Conservation (phyloP, 2,329 filamentous ascomycete species). For the Cordyceps farinosa region DNA sequence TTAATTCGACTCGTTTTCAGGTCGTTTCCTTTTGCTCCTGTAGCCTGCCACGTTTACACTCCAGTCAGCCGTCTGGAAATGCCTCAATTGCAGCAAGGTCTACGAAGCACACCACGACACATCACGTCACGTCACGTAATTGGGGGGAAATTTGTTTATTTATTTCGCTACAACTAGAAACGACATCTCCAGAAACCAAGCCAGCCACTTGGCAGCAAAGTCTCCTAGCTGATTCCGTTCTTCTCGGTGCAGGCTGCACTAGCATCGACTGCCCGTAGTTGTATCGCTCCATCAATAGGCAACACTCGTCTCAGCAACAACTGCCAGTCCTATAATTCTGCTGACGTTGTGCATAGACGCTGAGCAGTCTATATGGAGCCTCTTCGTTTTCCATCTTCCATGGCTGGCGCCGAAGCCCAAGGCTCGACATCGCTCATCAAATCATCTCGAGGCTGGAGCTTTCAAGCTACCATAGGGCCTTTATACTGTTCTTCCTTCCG, state of each 20-base stretch:
- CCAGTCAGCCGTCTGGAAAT: neutral
- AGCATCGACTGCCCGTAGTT: conserved; percentile 17
- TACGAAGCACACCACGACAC: neutral
- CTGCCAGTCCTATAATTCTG: neutral
- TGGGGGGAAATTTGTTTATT: conserved; percentile 12
- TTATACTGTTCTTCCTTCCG: conserved; percentile 14
- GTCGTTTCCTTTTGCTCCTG: too few species aligned
- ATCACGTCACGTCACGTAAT: neutral
- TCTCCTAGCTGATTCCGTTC: neutral
- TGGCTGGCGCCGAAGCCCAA: neutral
- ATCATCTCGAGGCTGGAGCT: conserved; percentile 52
- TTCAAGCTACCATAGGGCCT: conserved; percentile 62
- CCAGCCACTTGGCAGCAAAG: conserved; percentile 14
- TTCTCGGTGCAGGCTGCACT: conserved; percentile 15
- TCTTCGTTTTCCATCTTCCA: conserved; percentile 14
- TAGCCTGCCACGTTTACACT: neutral
- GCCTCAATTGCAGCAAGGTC: neutral
- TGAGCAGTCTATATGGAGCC: conserved; percentile 5
- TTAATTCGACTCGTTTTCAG: too few species aligned
- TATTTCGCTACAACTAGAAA: conserved; percentile 17
- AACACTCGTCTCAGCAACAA: neutral
- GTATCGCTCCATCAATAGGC: conserved; percentile 15
- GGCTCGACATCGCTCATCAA: conserved; percentile 15
- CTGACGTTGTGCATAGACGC: neutral
- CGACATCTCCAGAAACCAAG: neutral